phyloP scores from a whole-genome alignment of 163 green algal genomes.

The Scenedesmus sp. region DNA sequence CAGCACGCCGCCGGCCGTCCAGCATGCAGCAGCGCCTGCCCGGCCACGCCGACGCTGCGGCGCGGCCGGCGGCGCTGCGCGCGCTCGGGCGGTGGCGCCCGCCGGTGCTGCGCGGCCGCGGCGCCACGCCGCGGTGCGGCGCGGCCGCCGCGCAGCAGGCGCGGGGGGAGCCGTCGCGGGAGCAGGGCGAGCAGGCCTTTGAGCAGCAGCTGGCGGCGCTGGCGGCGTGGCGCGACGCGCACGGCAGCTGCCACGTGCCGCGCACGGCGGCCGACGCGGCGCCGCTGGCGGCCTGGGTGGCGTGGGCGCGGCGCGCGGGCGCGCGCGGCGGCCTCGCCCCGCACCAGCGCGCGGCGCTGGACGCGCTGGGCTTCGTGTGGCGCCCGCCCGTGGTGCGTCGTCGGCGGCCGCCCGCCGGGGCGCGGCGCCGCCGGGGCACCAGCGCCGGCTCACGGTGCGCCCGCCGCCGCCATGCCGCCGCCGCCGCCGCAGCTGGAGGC shows the following conservation, averaged over 20 bases:
- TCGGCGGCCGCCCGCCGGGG: no score
- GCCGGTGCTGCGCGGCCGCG: not conserved
- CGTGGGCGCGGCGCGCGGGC: not conserved
- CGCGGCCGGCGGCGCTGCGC: not conserved
- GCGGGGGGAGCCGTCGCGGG: not conserved
- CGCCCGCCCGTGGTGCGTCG: constrained; percentile 15
- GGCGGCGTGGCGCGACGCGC: not conserved
- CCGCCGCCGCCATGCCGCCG: not conserved
- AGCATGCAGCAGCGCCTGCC: no score
- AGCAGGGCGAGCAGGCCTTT: constrained; percentile 8
- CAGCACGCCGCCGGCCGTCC: no score
- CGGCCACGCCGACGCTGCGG: no score
- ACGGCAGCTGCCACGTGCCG: constrained; percentile 29
- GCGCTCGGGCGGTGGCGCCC: not conserved
- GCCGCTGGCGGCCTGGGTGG: not conserved
- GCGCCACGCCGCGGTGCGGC: no score
- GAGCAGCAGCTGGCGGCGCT: constrained; percentile 9
- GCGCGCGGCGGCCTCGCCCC: not conserved
- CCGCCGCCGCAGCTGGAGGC: constrained; percentile 18
- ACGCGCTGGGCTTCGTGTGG: constrained; percentile 13
- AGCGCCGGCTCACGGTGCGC: not conserved
- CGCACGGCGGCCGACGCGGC: constrained; percentile 10
- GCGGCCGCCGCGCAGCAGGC: not conserved
- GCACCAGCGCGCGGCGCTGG: constrained; percentile 21
- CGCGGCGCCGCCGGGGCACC: not conserved